Base-by-base conservation (phyloP, 495 filamentous ascomycete genomes). In the Hamigera avellanea region DNA sequence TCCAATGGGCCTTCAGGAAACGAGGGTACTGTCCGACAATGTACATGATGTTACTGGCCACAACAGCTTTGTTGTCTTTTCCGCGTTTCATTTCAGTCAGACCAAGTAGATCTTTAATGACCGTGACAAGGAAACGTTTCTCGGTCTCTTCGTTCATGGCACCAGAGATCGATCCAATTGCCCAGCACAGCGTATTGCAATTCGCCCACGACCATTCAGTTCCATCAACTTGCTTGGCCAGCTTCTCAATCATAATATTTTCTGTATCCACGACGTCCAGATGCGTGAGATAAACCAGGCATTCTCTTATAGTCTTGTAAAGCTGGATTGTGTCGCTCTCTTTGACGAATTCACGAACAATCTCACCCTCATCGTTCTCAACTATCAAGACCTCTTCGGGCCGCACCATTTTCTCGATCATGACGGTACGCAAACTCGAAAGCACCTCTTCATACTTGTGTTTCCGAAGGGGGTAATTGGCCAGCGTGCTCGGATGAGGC, bases 21-120 rank as follows among this genome's bases (percentile, higher is more conserved):
- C 91, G 83, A 12, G 91, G 91, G 53, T 98, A 98, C 55, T 98
- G 91, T 23, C 91, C 91, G 39, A 98, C 91, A 57, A 98, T 98
- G 53, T 98, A 98, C 91, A 98, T 98, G 59, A 98, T 98, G 61
- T 98, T 98, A 63, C 87, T 95, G 45, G 91, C 91, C 34, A 98
- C 91, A 2, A 98, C 93, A 14, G 91, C 91, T 56, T 98, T 98
- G 70, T 98, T 98, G 62, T 98, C 91, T 51, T 98, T 98, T 28
- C 91, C 91, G 33, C 93, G 81, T 64, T 98, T 96, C 85, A 94
- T 93, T 61, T 98, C 91, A 0, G 91, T 98, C 34, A 98, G 69
- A 0, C 93, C 91, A n/a, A 98, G 79, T 12, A 98, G 75, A 56
- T 98, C 91, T 61, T 98, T 98, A 50, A 98, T 98, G 26, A 98